Evolutionary conservation across 257 asterid genomes (phyloP).

Genomic region (Ophiorrhiza pumila): DNA sequence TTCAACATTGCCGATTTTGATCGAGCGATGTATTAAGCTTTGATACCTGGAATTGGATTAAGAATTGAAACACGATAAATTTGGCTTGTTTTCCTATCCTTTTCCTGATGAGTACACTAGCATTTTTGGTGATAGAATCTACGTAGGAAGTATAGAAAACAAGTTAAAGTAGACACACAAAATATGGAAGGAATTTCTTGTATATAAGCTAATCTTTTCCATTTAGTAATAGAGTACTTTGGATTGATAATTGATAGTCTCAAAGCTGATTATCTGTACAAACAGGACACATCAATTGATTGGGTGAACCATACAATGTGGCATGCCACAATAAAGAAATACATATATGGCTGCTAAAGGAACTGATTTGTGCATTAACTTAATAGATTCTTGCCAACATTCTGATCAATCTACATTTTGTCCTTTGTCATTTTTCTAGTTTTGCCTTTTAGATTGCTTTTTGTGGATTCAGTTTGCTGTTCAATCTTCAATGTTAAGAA

Average conservation of each 20-base stretch:
- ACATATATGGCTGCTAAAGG: no score
- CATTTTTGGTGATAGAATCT: background rate
- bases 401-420: background rate
- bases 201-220: background rate
- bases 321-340: no score
- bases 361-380: no score
- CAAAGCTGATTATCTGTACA: background rate
- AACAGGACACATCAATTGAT: background rate
- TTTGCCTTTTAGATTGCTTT: background rate
- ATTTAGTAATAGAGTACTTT: background rate
- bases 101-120: background rate
- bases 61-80: background rate
- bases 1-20: conserved; percentile 38
- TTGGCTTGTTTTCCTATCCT: background rate
- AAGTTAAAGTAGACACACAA: background rate
- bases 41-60: conserved; percentile 44
- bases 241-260: background rate
- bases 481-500: no score
- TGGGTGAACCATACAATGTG: no score
- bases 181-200: background rate
- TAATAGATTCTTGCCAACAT: background rate
- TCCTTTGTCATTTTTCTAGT: no score
- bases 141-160: background rate
- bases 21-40: conserved; percentile 45
- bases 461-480: background rate